phyloP scores from a whole-genome alignment of 257 asterid species.

The Scutellaria minor region DNA sequence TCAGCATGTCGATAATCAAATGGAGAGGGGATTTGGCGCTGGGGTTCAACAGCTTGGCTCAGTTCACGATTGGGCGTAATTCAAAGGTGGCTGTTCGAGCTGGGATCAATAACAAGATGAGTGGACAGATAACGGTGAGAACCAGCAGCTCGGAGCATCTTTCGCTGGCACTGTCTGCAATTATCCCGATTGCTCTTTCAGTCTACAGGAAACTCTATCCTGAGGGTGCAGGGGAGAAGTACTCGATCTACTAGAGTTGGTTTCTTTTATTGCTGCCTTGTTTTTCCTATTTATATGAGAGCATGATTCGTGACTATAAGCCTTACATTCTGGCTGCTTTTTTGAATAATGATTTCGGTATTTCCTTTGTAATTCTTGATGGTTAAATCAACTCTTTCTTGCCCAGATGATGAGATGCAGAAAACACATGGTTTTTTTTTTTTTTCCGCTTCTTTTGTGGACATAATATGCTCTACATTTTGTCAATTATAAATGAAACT shows the following conservation, averaged over 20 bases:
- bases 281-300: conserved; percentile 26
- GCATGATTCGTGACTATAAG: conserved; percentile 26
- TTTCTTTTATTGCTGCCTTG: conserved; percentile 34
- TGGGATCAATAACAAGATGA: conserved; percentile 90
- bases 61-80: conserved; percentile 70
- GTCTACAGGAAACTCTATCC: conserved; percentile 79
- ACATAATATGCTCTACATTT: not conserved
- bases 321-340: conserved; percentile 37
- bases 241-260: conserved; percentile 61
- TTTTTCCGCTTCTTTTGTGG: not conserved
- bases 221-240: conserved; percentile 55
- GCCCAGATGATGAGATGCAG: conserved; percentile 37
- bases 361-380: conserved; percentile 29
- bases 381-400: conserved; percentile 26
- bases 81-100: conserved; percentile 92
- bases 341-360: conserved; percentile 37
- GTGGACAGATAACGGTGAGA: conserved; percentile 87
- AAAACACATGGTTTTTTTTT: not conserved
- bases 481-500: too few species aligned
- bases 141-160: conserved; percentile 97
- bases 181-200: conserved; percentile 71
- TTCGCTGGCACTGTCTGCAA: conserved; percentile 80
- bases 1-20: conserved; percentile 73
- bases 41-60: conserved; percentile 74
- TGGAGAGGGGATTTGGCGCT: conserved; percentile 97